Evolutionary conservation across 768 basidiomycete species (phyloP).

Genomic region (Steccherinum ochraceum): DNA sequence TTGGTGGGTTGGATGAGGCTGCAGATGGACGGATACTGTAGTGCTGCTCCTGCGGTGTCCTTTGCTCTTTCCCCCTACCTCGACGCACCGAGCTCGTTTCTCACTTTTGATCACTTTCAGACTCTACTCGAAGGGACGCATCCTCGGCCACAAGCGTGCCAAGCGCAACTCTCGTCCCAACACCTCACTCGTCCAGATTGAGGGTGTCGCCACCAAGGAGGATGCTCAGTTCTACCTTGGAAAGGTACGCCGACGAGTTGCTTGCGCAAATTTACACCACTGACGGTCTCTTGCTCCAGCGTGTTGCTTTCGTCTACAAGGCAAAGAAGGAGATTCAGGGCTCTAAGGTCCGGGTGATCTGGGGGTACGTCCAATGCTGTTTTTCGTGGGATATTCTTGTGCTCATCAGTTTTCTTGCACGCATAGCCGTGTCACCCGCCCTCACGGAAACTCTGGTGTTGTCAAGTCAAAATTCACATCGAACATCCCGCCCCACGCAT

Average conservation of each 20-base stretch:
- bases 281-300: too few species aligned
- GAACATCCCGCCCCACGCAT: constrained; percentile 92
- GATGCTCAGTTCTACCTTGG: constrained; percentile 98
- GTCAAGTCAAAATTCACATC: constrained; percentile 95
- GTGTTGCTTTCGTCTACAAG: constrained; percentile 96
- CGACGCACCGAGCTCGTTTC: too few species aligned
- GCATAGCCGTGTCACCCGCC: constrained; percentile 78
- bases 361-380: constrained; percentile 70
- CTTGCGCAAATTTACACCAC: too few species aligned
- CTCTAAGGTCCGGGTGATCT: constrained; percentile 95
- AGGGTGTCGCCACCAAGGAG: constrained; percentile 90
- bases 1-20: constrained; percentile 9
- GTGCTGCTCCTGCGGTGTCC: background rate
- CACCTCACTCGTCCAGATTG: constrained; percentile 94
- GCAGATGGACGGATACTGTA: background rate
- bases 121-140: constrained; percentile 94
- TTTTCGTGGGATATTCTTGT: background rate
- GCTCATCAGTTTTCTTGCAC: background rate
- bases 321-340: constrained; percentile 93
- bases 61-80: background rate
- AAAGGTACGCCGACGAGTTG: too few species aligned
- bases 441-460: constrained; percentile 92
- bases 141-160: constrained; percentile 97
- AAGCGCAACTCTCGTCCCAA: constrained; percentile 96
- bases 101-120: too few species aligned